Conservation (phyloP, 768 basidiomycete species). For the Lactifluus hygrophoroides region DNA sequence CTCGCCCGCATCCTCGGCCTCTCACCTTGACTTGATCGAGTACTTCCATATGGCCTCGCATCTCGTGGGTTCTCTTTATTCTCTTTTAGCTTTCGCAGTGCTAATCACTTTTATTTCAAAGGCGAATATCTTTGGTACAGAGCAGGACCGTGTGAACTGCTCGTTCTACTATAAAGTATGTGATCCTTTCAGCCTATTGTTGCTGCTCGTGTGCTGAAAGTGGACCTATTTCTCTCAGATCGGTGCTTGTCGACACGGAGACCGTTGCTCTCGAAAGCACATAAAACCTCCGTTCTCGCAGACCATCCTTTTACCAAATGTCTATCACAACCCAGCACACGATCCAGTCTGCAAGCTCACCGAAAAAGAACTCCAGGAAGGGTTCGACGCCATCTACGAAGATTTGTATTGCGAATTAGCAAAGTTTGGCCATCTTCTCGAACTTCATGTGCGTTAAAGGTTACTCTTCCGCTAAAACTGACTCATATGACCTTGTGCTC, state of each 20-base stretch:
- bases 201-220: background rate
- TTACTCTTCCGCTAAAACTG: background rate
- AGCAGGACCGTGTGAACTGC: constrained; percentile 95
- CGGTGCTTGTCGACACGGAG: constrained; percentile 97
- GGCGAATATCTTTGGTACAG: constrained; percentile 95
- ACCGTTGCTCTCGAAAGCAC: constrained; percentile 96
- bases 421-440: constrained; percentile 92
- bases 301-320: constrained; percentile 92
- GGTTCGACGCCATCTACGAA: constrained; percentile 90
- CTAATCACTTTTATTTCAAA: constrained; percentile 24
- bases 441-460: constrained; percentile 69
- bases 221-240: constrained; percentile 44
- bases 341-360: constrained; percentile 83
- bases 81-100: background rate
- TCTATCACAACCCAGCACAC: constrained; percentile 97
- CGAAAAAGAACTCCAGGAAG: constrained; percentile 83
- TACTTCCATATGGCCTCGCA: constrained; percentile 54
- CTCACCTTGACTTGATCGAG: background rate
- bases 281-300: constrained; percentile 97
- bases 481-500: background rate
- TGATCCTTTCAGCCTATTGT: background rate
- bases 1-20: background rate
- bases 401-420: constrained; percentile 91
- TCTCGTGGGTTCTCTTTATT: constrained; percentile 42
- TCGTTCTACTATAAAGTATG: constrained; percentile 96